phyloP scores from a whole-genome alignment of 2,329 filamentous ascomycete species.

The Paecilomyces variotii region DNA sequence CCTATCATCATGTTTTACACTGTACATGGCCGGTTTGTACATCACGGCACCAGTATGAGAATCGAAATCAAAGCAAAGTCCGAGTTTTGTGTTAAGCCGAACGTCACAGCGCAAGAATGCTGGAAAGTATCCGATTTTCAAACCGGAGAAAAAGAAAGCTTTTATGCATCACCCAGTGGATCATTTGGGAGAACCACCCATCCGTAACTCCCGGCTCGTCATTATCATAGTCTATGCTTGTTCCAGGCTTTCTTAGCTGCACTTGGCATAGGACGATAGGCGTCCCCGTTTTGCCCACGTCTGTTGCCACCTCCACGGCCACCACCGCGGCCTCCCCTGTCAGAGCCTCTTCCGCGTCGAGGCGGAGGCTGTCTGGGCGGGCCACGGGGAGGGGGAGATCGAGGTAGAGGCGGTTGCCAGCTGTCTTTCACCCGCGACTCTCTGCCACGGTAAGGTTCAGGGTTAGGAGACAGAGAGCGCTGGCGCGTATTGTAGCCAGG shows the following conservation, averaged over 20 bases:
- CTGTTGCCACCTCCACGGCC: constrained; percentile 8
- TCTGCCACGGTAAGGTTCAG: constrained; percentile 9
- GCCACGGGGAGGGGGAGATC: constrained; percentile 14
- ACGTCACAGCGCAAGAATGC: not conserved
- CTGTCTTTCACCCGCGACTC: constrained; percentile 12
- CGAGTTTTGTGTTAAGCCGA: not conserved
- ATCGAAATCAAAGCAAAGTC: not conserved
- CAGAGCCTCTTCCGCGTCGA: constrained; percentile 6
- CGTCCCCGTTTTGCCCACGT: constrained; percentile 5
- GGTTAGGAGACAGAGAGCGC: constrained; percentile 25
- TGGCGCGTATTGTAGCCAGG: constrained; percentile 15
- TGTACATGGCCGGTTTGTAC: not conserved
- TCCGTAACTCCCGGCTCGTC: not conserved
- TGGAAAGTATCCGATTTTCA: not conserved
- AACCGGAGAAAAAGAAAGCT: not conserved
- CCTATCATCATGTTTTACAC: not conserved
- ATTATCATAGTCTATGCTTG: constrained; percentile 17
- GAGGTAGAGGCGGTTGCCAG: constrained; percentile 11
- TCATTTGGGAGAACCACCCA: not conserved
- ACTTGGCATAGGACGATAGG: constrained; percentile 26
- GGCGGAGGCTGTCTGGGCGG: constrained; percentile 6
- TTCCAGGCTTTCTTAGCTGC: constrained; percentile 26
- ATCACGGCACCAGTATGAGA: not conserved
- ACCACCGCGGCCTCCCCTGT: constrained; percentile 10
- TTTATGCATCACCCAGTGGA: not conserved